These are phyloP conservation scores for Vanrija sp. DNA, from an alignment of 1,284 basidiomycete genomes.

Conservation along the genomic window DNA sequence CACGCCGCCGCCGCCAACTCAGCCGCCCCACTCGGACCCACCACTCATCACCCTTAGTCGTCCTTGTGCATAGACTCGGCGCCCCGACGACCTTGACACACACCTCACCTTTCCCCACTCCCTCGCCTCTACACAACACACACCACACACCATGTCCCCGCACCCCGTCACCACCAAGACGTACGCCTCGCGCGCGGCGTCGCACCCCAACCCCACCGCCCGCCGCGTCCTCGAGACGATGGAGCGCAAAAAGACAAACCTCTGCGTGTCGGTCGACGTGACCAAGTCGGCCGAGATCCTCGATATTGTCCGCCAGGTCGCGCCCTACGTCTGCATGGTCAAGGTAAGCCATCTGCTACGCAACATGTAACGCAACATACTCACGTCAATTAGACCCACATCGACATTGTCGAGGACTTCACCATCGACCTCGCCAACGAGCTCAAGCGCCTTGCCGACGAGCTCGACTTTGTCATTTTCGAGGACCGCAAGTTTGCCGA, in stretches of 20 bases:
- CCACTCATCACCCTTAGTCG: no score
- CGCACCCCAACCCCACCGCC: conserved; percentile 69
- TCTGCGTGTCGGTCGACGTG: conserved; percentile 94
- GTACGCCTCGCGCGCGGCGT: conserved; percentile 63
- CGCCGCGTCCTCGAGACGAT: conserved; percentile 75
- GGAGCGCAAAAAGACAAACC: conserved; percentile 82
- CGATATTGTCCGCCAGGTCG: conserved; percentile 81
- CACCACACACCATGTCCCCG: conserved; percentile 11
- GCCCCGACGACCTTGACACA: neutral
- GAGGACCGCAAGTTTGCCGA: conserved; percentile 99
- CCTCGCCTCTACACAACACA: no score
- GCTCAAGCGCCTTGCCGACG: conserved; percentile 66
- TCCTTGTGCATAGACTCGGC: no score
- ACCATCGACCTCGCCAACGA: conserved; percentile 67
- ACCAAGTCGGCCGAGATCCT: conserved; percentile 76
- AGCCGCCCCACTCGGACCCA: no score
- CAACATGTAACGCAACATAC: no score
- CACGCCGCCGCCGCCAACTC: no score
- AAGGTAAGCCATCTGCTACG: conserved; percentile 61
- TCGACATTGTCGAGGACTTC: conserved; percentile 94
- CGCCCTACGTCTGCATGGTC: conserved; percentile 84
- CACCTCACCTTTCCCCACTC: neutral
- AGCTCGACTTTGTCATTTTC: conserved; percentile 94
- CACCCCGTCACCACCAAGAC: conserved; percentile 49
- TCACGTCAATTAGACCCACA: conserved; percentile 74